phyloP scores from a whole-genome alignment of 2,329 filamentous ascomycete genomes.

The Ophiobolus disseminans region DNA sequence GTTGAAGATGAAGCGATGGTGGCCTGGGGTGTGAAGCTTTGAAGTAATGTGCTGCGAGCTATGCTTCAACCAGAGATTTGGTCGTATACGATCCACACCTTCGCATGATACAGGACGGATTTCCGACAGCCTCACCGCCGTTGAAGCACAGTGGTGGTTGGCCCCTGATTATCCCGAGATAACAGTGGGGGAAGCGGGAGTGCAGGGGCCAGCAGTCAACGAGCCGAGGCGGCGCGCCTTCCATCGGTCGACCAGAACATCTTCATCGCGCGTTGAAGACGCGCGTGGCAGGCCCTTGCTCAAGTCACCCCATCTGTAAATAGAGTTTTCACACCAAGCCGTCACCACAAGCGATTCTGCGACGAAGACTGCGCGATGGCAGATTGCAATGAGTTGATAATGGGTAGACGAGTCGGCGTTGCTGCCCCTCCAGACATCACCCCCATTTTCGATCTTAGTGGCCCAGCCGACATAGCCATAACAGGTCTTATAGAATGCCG shows the following conservation, averaged over 20 bases:
- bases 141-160: background rate
- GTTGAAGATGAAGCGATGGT: conserved; percentile 5
- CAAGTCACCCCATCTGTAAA: conserved; percentile 37
- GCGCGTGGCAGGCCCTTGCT: conserved; percentile 20
- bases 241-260: conserved; percentile 22
- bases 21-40: background rate
- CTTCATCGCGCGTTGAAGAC: conserved; percentile 9
- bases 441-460: conserved; percentile 41
- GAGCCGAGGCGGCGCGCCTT: conserved; percentile 17
- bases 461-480: conserved; percentile 9
- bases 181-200: conserved; percentile 32
- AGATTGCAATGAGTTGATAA: conserved; percentile 26
- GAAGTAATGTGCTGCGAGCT: background rate
- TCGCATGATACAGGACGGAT: background rate
- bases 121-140: background rate
- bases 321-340: conserved; percentile 13
- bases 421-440: conserved; percentile 26
- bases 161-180: background rate
- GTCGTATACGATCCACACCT: background rate
- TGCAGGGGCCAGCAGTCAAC: conserved; percentile 15
- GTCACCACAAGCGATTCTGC: background rate
- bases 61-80: background rate
- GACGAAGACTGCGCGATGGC: conserved; percentile 9
- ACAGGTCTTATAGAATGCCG: conserved; percentile 40
- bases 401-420: conserved; percentile 30